Conservation (phyloP, 2,329 filamentous ascomycete genomes). For the Penicillium frequentans region DNA sequence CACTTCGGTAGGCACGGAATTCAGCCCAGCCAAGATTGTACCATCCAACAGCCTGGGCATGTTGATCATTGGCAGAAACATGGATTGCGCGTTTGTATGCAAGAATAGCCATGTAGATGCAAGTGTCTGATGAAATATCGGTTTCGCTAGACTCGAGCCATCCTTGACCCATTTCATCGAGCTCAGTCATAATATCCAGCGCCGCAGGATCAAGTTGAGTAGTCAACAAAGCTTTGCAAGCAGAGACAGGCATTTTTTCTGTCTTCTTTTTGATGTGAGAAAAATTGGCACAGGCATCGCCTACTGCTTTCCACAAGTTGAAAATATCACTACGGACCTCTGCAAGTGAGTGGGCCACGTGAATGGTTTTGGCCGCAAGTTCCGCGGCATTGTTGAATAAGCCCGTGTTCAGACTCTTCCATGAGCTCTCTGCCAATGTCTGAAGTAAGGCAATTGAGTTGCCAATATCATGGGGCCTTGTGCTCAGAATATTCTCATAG, state of each 20-base stretch:
- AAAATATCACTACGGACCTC: constrained; percentile 69
- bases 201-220: constrained; percentile 50
- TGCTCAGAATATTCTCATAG: constrained; percentile 71
- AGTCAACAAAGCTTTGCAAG: constrained; percentile 59
- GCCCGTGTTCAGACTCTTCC: constrained; percentile 75
- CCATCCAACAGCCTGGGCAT: constrained; percentile 93
- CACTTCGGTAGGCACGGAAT: constrained; percentile 71
- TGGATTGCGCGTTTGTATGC: constrained; percentile 85
- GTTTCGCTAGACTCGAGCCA: constrained; percentile 35
- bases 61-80: constrained; percentile 68
- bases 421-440: constrained; percentile 78
- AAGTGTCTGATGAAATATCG: constrained; percentile 48
- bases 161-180: constrained; percentile 63
- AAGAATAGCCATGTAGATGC: constrained; percentile 71
- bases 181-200: constrained; percentile 64
- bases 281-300: constrained; percentile 84
- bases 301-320: constrained; percentile 93
- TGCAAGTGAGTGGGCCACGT: constrained; percentile 64
- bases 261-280: constrained; percentile 71
- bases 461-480: constrained; percentile 74
- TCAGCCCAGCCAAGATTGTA: constrained; percentile 98
- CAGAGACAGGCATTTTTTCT: constrained; percentile 59
- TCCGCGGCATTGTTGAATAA: constrained; percentile 80
- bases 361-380: constrained; percentile 67
- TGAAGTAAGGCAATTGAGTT: constrained; percentile 86